Evolutionary conservation across 495 filamentous ascomycete species (phyloP).

Genomic region (Penicillium dipodomyicola): DNA sequence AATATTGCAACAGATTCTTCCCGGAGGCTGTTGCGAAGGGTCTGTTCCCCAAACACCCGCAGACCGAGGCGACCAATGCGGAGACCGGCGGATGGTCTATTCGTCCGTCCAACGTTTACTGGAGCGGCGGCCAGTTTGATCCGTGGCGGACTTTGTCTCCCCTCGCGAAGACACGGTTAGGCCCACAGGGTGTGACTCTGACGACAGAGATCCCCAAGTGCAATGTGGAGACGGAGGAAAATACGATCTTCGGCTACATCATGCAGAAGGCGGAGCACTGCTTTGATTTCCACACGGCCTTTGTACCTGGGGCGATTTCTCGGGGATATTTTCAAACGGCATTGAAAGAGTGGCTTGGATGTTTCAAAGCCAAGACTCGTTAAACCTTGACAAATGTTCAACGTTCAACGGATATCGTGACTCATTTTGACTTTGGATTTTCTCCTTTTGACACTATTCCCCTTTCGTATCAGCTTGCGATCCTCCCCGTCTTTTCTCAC

Average conservation of each 20-base stretch:
- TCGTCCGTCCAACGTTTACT: conserved; percentile 57
- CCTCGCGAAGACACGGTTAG: conserved; percentile 35
- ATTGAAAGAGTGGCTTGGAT: conserved; percentile 49
- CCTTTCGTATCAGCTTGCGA: conserved; percentile 31
- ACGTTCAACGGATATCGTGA: neutral
- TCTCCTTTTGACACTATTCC: conserved; percentile 15
- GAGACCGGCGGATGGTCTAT: conserved; percentile 55
- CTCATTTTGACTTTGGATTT: conserved; percentile 4
- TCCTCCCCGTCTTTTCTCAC: conserved; percentile 11
- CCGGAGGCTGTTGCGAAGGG: conserved; percentile 45
- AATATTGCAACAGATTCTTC: conserved; percentile 53
- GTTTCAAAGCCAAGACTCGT: conserved; percentile 29
- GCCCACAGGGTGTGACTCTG: conserved; percentile 36
- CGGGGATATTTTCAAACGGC: conserved; percentile 40
- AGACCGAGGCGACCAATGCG: conserved; percentile 37
- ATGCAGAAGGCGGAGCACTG: conserved; percentile 49
- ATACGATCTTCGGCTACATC: conserved; percentile 52
- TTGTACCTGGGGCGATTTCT: conserved; percentile 31
- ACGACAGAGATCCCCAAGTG: conserved; percentile 48
- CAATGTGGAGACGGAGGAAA: conserved; percentile 34
- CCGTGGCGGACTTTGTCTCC: conserved; percentile 56
- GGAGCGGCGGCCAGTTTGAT: conserved; percentile 55
- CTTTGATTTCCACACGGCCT: conserved; percentile 46
- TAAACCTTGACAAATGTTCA: neutral
- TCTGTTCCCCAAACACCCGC: conserved; percentile 43